Evolutionary conservation across 129 eudicot genomes (phyloP).

Genomic region (carrot (Daucus carota)): DNA sequence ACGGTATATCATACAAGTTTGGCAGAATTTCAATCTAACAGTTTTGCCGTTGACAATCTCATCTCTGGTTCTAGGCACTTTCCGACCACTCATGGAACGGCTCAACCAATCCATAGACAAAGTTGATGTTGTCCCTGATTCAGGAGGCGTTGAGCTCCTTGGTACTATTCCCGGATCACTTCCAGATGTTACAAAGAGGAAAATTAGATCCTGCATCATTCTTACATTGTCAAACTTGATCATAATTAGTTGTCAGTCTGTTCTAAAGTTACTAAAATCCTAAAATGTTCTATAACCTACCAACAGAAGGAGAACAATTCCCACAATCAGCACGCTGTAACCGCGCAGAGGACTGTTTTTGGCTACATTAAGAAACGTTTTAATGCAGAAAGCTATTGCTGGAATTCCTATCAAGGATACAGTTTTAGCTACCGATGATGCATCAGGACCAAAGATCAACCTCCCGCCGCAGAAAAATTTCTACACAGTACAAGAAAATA

Average conservation of each 20-base stretch:
- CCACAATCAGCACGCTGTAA: constrained; percentile 57
- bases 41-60: constrained; percentile 62
- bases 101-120: constrained; percentile 89
- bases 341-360: constrained; percentile 24
- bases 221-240: not conserved
- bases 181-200: constrained; percentile 77
- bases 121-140: constrained; percentile 51
- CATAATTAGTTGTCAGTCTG: not conserved
- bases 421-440: constrained; percentile 53
- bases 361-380: constrained; percentile 20
- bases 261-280: not conserved
- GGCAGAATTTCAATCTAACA: constrained; percentile 82
- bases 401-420: constrained; percentile 61
- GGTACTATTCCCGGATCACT: constrained; percentile 98
- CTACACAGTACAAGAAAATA: constrained; percentile 26
- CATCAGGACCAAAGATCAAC: constrained; percentile 94
- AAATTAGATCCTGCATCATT: constrained; percentile 54
- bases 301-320: constrained; percentile 46
- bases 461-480: constrained; percentile 85
- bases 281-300: constrained; percentile 27
- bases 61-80: constrained; percentile 63
- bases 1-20: constrained; percentile 89
- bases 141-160: constrained; percentile 72
- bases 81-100: constrained; percentile 63
- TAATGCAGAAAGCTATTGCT: constrained; percentile 56